Evolutionary conservation across 1,284 basidiomycete species (phyloP), one percentile per base, ranked within the genome.

Genomic region (Schizophyllum commune): DNA sequence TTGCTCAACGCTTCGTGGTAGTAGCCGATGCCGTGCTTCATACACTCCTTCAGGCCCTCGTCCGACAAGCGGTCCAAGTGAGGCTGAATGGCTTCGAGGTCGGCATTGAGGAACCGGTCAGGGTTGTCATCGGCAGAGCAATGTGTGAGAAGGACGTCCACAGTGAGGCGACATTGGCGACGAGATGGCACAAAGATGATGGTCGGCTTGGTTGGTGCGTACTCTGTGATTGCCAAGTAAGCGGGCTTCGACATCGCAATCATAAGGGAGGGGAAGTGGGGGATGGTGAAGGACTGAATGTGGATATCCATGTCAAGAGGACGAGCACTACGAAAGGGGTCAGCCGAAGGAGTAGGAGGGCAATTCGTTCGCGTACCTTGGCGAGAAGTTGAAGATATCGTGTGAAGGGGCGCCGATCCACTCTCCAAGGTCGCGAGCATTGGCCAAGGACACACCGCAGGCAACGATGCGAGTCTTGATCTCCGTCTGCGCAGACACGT

Each of bases 161-260:
- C 96, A 0, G 95, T 96, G 27, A 96, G 73, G 59, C 91, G 90
- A 71, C 94, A 97, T 74, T 99, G 97, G 66, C 94, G 91, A 52
- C 96, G 83, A 19, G 93, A 95, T 0, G 96, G 92, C 1, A 99
- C 96, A 67, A 99, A 99, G 63, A 92, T 79, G 65, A 99, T 91
- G 64, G 94, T 92, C 0, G 96, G 95, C 68, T 93, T 92, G 7
- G 84, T 83, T 0, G 88, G 82, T 0, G 96, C 89, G 69, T 96
- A 88, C 72, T 99, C 96, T 53, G 89, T 79, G 66, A 98, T 93
- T 32, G 96, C 88, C 15, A 99, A 84, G 72, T 98, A 99, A 0
- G 96, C 93, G 0, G 96, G 97, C 73, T 99, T 99, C 27, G 96
- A 96, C 97, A 99, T 99, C 34, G 95, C 86, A 62, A 99, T 92